Base-by-base conservation (phyloP, 1,139 yeast species). In the Candida frijolesensis region DNA sequence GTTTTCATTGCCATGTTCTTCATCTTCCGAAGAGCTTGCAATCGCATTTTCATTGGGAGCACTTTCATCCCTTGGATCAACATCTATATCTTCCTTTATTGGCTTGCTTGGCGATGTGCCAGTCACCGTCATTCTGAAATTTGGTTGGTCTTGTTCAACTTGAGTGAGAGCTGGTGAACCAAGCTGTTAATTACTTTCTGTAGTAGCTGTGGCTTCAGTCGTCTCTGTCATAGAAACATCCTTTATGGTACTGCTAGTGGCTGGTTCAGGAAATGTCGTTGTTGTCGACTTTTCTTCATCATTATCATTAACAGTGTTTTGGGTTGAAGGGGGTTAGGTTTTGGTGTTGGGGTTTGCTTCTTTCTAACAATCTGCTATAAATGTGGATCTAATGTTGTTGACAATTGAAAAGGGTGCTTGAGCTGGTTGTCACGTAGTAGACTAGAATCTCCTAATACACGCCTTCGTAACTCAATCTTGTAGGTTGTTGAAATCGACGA, bases 51-150 rank as follows among this genome's bases (percentile, higher is more conserved):
- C 43, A 29, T 40, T 40, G 7, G 22, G 19, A 3, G 34, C 43
- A 14, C 34, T 43, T 9, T 63, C 47, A 50, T 71, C 76, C 54
- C 50, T 67, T 2, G 76, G 76, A 48, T 70, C 76, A 22, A 70
- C 57, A 32, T 53, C 63, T 12, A 64, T 71, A 11, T 66, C 66
- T 1, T 51, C 46, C 9, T 43, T 44, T 8, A 49, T 12, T 44
- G 47, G 37, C 32, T 34, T 40, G 42, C 46, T 11, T 19, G 49
- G 29, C 19, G 35, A 38, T 12, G 38, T 42, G 14, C 44, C 32
- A 49, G 54, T 22, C 33, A 51, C 44, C 14, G 40, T 46, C 16
- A 52, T 40, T 41, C 47, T 45, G 27, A 50, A 51, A 42, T 35
- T 45, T 3, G 47, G 46, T 14, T 29, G 30, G 2, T 43, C 45